Base-by-base conservation (phyloP, 352 stramenopile species). In the Globisporangium solare region DNA sequence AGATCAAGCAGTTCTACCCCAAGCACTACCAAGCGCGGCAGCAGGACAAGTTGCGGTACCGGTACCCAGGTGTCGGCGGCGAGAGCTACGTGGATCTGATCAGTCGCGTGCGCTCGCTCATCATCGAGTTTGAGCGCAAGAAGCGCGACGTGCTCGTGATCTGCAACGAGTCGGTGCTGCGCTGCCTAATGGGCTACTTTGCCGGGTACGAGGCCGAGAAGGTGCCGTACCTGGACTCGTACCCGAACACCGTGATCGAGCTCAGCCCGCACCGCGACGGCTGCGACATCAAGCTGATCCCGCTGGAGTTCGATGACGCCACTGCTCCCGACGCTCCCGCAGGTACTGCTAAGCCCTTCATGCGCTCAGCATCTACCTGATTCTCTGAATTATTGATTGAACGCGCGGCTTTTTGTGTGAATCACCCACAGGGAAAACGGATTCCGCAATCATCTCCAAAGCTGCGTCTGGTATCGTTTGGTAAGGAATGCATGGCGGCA, bases 31-130 rank as follows among this genome's bases (percentile, higher is more conserved):
- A 83, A 18, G 81, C 81, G n/a, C 73, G 88, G 7, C 58, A 92
- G 58, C 71, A 94, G 45, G 87, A 98, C 73, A 97, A 97, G 63
- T 76, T 98, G 21, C 79, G 80, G 12, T 98, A 97, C 63, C 74
- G 92, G 6, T 94, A 94, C 60, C 79, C 92, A 0, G 91, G 91
- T 22, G 88, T 92, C 10, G 91, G 91, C 2, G 92, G 91, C 12
- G 92, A 98, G 67, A 96, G 86, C 56, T 98, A 98, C 68, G 77
- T 97, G 55, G 92, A 98, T 63, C 81, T 98, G 32, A 98, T 97
- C 66, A 92, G 91, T 24, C 83, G 92, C 15, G 60, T 97, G 47
- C 76, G 88, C 2, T 94, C 89, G 50, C 72, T 98, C 39, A 95
- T 97, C 48, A 92, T 98, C 37, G 92, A 97, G 72, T 92, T 97